These are phyloP conservation scores for Emmonsiellopsis sp. DNA, from an alignment of 2,329 filamentous ascomycete genomes.

Conservation along the genomic window DNA sequence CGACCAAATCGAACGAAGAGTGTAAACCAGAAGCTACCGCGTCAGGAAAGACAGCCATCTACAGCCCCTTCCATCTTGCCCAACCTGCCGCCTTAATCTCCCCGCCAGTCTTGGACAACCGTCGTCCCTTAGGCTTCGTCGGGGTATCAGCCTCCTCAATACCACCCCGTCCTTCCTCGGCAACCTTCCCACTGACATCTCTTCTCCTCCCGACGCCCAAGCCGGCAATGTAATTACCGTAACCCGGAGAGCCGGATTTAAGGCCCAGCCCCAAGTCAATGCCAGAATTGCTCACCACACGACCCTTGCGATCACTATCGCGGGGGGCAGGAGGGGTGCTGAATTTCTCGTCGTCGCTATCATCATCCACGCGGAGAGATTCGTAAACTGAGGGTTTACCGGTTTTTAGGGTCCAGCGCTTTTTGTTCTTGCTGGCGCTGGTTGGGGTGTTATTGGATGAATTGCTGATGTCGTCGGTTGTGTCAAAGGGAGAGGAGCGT, in stretches of 20 bases:
- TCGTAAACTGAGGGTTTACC: constrained; percentile 27
- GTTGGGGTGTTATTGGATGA: constrained; percentile 6
- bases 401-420: constrained; percentile 22
- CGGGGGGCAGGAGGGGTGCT: constrained; percentile 13
- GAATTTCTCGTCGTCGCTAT: constrained; percentile 14
- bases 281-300: constrained; percentile 36
- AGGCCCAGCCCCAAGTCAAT: constrained; percentile 24
- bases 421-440: constrained; percentile 19
- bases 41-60: constrained; percentile 4
- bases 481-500: constrained; percentile 16
- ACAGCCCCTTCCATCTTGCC: constrained; percentile 39
- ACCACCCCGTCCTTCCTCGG: constrained; percentile 36
- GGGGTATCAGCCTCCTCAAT: constrained; percentile 11
- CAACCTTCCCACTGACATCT: constrained; percentile 40
- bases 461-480: constrained; percentile 14
- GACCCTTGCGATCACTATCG: constrained; percentile 33
- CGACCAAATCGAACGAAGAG: background rate
- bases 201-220: constrained; percentile 37
- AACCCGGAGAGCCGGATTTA: constrained; percentile 24
- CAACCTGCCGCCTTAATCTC: constrained; percentile 34
- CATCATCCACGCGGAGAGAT: constrained; percentile 24
- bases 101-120: constrained; percentile 5
- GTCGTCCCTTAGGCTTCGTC: constrained; percentile 9
- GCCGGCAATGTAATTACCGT: constrained; percentile 34
- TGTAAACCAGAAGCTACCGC: too few relatives aligned